Conservation (phyloP, 192 early-diverging fungal species). For the Coemansia sp. region DNA sequence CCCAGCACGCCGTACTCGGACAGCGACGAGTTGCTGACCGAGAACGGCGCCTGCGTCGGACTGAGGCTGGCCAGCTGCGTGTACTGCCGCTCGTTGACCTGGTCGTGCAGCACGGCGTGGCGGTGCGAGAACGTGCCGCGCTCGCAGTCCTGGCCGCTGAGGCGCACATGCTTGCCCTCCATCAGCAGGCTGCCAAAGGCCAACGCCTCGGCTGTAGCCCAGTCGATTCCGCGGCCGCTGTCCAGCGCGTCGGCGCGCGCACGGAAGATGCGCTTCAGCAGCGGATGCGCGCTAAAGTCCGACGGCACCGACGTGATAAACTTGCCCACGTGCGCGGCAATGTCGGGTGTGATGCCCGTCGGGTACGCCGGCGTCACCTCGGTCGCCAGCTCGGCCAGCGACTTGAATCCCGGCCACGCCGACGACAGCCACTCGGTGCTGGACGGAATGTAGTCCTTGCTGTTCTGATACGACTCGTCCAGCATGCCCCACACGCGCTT, state of each 20-base stretch:
- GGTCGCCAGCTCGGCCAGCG: constrained; percentile 67
- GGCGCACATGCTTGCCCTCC: constrained; percentile 88
- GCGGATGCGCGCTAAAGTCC: constrained; percentile 81
- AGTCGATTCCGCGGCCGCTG: constrained; percentile 83
- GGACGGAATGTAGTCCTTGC: constrained; percentile 85
- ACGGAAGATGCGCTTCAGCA: constrained; percentile 81
- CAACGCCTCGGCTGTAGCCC: constrained; percentile 92
- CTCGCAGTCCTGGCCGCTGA: constrained; percentile 97
- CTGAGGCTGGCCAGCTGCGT: constrained; percentile 83
- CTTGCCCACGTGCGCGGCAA: constrained; percentile 77
- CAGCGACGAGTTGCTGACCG: constrained; percentile 91
- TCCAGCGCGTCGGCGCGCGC: constrained; percentile 75
- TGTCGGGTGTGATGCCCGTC: constrained; percentile 69
- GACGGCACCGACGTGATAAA: constrained; percentile 75
- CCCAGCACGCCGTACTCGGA: constrained; percentile 95
- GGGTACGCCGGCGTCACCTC: constrained; percentile 64
- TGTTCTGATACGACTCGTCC: constrained; percentile 86
- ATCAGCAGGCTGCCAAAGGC: constrained; percentile 88
- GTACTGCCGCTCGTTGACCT: constrained; percentile 78
- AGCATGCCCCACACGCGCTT: constrained; percentile 87
- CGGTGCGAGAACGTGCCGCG: constrained; percentile 99
- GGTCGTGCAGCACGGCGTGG: constrained; percentile 95
- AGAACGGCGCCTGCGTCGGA: constrained; percentile 81
- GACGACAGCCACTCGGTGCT: constrained; percentile 93
- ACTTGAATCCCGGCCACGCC: constrained; percentile 85